Evolutionary conservation across 352 stramenopile species (phyloP).

Genomic region (Phytophthora ramorum): DNA sequence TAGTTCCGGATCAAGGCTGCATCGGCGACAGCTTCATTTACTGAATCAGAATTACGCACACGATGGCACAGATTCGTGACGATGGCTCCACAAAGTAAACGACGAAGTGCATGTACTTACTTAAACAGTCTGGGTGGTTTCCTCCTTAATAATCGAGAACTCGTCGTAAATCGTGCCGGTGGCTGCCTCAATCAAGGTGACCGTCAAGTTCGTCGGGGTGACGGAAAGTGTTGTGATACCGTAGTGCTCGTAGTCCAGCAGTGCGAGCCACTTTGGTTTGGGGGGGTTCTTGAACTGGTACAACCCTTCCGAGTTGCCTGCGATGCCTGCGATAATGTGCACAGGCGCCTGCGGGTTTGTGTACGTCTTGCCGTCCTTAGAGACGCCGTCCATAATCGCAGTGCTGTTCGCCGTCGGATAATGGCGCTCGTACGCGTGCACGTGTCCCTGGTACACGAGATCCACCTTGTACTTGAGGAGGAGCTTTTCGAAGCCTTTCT

Average conservation of each 20-base stretch:
- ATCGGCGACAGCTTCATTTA: neutral
- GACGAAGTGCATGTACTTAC: too few species aligned
- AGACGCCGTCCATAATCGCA: slow-evolving; percentile 49
- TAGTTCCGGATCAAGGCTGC: neutral
- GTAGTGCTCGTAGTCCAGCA: slow-evolving; percentile 45
- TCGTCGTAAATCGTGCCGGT: slow-evolving; percentile 38
- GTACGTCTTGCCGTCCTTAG: slow-evolving; percentile 47
- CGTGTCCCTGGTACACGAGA: slow-evolving; percentile 53
- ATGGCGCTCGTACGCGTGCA: slow-evolving; percentile 59
- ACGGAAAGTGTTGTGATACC: slow-evolving; percentile 45
- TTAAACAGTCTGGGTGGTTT: slow-evolving; percentile 2
- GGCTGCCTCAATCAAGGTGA: slow-evolving; percentile 41
- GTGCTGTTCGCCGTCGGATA: slow-evolving; percentile 48
- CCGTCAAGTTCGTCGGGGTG: slow-evolving; percentile 37
- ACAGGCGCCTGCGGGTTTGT: slow-evolving; percentile 55
- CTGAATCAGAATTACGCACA: neutral
- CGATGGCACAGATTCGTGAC: neutral
- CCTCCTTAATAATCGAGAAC: slow-evolving; percentile 50
- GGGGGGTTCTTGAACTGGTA: slow-evolving; percentile 34
- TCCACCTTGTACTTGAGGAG: slow-evolving; percentile 69
- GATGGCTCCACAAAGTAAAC: neutral
- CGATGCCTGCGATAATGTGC: slow-evolving; percentile 54
- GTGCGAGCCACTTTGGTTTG: slow-evolving; percentile 37
- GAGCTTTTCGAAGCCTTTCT: slow-evolving; percentile 59
- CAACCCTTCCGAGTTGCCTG: slow-evolving; percentile 45